These are phyloP conservation scores for Croton setiger DNA, from an alignment of 441 rosid genomes.

Conservation along the genomic window DNA sequence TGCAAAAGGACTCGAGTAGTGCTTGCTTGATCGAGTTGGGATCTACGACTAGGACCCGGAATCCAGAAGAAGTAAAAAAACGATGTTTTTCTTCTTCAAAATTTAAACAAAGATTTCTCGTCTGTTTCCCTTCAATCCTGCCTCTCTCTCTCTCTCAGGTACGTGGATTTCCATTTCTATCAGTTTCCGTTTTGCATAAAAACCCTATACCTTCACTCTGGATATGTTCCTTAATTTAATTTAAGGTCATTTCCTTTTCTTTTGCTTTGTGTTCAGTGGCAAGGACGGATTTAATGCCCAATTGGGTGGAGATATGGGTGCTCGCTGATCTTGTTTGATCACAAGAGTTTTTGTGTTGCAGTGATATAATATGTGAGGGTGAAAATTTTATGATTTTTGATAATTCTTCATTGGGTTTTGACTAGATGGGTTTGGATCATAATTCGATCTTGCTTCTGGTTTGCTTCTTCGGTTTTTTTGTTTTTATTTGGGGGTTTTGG, in stretches of 20 bases:
- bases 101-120: constrained; percentile 5
- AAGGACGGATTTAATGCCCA: constrained; percentile 21
- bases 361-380: constrained; percentile 22
- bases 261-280: constrained; percentile 17
- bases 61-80: constrained; percentile 11
- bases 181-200: not conserved
- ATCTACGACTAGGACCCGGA: not conserved
- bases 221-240: not conserved
- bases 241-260: not conserved
- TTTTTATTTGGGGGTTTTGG: constrained; percentile 18
- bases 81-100: constrained; percentile 10
- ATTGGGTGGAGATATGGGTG: constrained; percentile 21
- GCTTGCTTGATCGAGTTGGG: not conserved
- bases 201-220: constrained; percentile 36
- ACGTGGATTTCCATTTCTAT: constrained; percentile 10
- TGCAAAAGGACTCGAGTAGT: not conserved
- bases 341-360: not conserved
- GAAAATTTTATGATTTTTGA: constrained; percentile 23
- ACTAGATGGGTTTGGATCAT: constrained; percentile 33
- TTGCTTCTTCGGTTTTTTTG: constrained; percentile 29
- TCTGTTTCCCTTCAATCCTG: constrained; percentile 13
- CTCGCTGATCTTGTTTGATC: constrained; percentile 15
- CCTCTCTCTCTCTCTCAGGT: constrained; percentile 26
- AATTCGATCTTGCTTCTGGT: constrained; percentile 19
- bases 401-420: constrained; percentile 25